Base-by-base conservation (phyloP, 2,329 filamentous ascomycete species). In the Exophiala dermatitidis region DNA sequence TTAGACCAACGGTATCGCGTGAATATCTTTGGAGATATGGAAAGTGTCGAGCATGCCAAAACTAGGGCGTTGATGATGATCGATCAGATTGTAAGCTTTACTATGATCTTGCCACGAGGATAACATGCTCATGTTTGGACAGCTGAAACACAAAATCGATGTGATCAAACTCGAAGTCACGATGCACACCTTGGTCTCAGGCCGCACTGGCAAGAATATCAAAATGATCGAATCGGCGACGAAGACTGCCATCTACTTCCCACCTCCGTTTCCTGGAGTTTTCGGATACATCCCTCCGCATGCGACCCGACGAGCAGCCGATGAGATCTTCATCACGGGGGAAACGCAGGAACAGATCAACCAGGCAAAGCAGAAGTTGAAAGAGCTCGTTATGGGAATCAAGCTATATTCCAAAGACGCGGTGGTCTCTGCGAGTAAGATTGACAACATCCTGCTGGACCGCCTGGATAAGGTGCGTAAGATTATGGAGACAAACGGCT, bases 211-310 rank as follows among this genome's bases (percentile, higher is more conserved):
- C 63, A 95, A 95, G 76, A 96, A 96, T 69, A 95, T 98, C 74
- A 97, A 97, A 75, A 76, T 93, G 64, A 96, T 98, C 66, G 93
- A 98, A 71, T 95, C 93, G 9, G 83, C 86, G 30, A 97, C 93
- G 9, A 89, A 90, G 64, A 97, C 93, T 5, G 91, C 93, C 60
- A 97, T 98, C 64, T 98, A 98, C 73, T 97, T 98, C 67, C 93
- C 93, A 30, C 90, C 90, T 5, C 86, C 91, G 0, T 97, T 97
- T 68, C 90, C 91, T 9, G 84, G 86, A 54, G 84, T 96, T 60
- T 96, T 93, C 67, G 86, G 88, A 55, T 98, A 95, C 69, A 88
- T 84, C 49, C 90, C 91, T 1, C 82, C 83, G 5, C 88, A 87
- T 60, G 90, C 90, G 19, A 82, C 82, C 52, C 83, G 88, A 54